phyloP scores from a whole-genome alignment of 768 basidiomycete genomes.

The Xerocomus spinulosus region DNA sequence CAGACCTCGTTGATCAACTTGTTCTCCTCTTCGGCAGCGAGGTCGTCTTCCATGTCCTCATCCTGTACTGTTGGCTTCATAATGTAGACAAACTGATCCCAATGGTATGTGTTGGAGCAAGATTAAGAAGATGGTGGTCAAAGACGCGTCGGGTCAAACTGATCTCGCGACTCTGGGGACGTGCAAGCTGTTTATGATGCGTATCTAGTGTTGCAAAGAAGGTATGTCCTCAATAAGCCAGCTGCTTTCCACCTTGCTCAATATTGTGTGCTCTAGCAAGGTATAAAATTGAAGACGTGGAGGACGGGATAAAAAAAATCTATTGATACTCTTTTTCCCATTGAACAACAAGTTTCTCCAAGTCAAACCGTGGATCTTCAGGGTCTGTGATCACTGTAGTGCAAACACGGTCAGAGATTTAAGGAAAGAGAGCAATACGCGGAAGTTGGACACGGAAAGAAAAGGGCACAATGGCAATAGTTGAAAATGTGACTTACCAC shows the following conservation, averaged over 20 bases:
- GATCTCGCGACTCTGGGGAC: neutral
- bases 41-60: conserved; percentile 76
- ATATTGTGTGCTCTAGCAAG: conserved; percentile 24
- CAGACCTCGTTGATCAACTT: conserved; percentile 82
- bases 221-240: neutral
- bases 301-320: conserved; percentile 25
- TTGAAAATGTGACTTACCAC: conserved; percentile 44
- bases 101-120: neutral
- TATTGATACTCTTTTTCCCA: conserved; percentile 68
- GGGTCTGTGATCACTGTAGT: conserved; percentile 82
- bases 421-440: too few species aligned
- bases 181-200: conserved; percentile 2
- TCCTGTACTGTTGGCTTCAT: conserved; percentile 47
- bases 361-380: conserved; percentile 92
- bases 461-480: neutral
- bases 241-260: conserved; percentile 7
- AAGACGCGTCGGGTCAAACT: conserved; percentile 27
- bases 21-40: conserved; percentile 81
- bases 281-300: conserved; percentile 22
- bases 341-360: conserved; percentile 81
- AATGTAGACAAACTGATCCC: too few species aligned
- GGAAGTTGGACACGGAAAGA: neutral
- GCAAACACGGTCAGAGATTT: conserved; percentile 10
- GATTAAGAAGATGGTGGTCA: too few species aligned
- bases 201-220: conserved; percentile 1